Conservation (phyloP, 1,139 yeast species). For the Magnusiomyces fungicola region DNA sequence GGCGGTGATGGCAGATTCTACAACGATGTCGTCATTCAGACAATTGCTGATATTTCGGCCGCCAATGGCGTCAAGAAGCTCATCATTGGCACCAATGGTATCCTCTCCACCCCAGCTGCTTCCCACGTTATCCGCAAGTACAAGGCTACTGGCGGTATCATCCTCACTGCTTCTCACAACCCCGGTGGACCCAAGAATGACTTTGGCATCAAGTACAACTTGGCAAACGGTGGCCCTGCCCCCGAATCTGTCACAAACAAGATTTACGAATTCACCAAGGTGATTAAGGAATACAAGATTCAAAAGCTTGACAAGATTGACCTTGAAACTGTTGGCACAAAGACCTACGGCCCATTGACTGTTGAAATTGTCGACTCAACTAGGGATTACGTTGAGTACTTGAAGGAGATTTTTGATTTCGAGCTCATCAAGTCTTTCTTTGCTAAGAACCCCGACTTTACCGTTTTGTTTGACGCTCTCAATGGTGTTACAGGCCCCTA, state of each 20-base stretch:
- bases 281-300: conserved; percentile 54
- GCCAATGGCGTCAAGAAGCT: conserved; percentile 86
- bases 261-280: conserved; percentile 65
- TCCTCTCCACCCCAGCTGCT: conserved; percentile 93
- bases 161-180: conserved; percentile 93
- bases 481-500: conserved; percentile 98
- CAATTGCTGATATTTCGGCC: conserved; percentile 76
- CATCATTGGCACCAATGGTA: conserved; percentile 80
- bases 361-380: conserved; percentile 83
- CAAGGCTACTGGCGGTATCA: conserved; percentile 87
- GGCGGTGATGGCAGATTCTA: conserved; percentile 98
- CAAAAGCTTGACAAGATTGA: conserved; percentile 52
- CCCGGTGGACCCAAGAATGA: conserved; percentile 98
- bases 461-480: conserved; percentile 78
- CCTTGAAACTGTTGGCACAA: conserved; percentile 48
- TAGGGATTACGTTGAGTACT: conserved; percentile 63
- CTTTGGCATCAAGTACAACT: conserved; percentile 91
- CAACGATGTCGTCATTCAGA: conserved; percentile 72
- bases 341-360: conserved; percentile 42
- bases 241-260: conserved; percentile 90
- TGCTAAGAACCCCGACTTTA: conserved; percentile 49
- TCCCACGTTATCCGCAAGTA: conserved; percentile 79
- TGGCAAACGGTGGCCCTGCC: conserved; percentile 98
- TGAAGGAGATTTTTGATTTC: conserved; percentile 86
- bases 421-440: conserved; percentile 69